Conservation (phyloP, 192 early-diverging fungal genomes). For the Backusella morwellensis region DNA sequence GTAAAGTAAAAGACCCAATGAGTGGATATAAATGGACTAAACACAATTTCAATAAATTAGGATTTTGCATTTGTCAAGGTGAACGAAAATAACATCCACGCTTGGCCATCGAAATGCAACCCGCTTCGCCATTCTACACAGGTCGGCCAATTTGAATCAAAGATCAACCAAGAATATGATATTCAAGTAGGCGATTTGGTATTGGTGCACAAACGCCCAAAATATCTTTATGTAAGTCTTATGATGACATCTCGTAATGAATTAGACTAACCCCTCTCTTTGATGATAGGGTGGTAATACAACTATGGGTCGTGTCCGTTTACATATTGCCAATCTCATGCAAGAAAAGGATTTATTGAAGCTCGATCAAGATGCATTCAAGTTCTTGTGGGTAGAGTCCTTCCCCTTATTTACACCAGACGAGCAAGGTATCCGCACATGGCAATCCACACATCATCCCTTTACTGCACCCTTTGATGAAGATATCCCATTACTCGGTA, state of each 20-base stretch:
- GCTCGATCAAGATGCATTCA: constrained; percentile 46
- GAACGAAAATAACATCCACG: constrained; percentile 39
- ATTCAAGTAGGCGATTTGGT: constrained; percentile 57
- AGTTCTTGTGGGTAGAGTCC: constrained; percentile 86
- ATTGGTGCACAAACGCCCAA: constrained; percentile 50
- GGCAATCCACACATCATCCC: constrained; percentile 84
- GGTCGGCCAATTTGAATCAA: background rate
- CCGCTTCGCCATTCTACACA: constrained; percentile 23
- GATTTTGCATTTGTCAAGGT: constrained; percentile 49
- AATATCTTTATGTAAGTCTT: constrained; percentile 41
- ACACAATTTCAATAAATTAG: background rate
- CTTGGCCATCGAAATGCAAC: constrained; percentile 39
- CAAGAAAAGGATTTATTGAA: constrained; percentile 48
- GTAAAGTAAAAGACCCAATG: background rate
- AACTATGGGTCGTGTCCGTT: constrained; percentile 58
- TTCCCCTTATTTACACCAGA: constrained; percentile 87
- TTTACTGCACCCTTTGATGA: constrained; percentile 80
- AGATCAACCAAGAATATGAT: constrained; percentile 25
- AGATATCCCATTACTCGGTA: constrained; percentile 64
- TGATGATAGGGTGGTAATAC: constrained; percentile 46
- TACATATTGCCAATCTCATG: constrained; percentile 48
- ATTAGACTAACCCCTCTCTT: background rate
- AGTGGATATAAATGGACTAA: background rate
- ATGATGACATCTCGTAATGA: background rate
- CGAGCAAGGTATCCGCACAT: constrained; percentile 41